Evolutionary conservation across 2,329 filamentous ascomycete species (phyloP), one percentile per base, ranked within the genome.

Genomic region (Trichoderma harzianum): DNA sequence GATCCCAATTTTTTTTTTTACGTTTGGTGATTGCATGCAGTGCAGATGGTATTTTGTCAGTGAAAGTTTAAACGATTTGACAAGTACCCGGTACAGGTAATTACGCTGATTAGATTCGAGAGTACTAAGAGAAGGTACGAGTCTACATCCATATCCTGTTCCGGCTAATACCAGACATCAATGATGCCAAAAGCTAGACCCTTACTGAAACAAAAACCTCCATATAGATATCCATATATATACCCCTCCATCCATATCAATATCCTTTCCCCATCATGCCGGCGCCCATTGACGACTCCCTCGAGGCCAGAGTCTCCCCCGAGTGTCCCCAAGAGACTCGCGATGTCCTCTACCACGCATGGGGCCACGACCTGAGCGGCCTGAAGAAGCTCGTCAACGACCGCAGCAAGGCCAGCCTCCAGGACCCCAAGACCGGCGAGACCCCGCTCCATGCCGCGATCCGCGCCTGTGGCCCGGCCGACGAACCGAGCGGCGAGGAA

Each of bases 371-470:
- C 80, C 82, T 91, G 73, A 80, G 86, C 43, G 86, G 87, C 64
- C 87, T 97, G 55, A 91, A 91, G 79, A 86, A 87, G 70, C 87
- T 97, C 8, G 88, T 97, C 73, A 86, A 88, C 77, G 86, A 83
- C 4, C 89, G 87, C 63, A 91, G 84, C 70, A 84, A 83, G 83
- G 83, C 93, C 84, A 94, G 92, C 79, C 90, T 92, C 5, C 94
- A 95, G 81, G 95, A 98, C 78, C 88, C 92, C 7, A 90, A 91
- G 73, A 97, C 95, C 1, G 93, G 93, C 73, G 94, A 92, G 81
- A 94, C 94, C 10, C 94, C 95, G 11, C 87, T 98, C 16, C 96
- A 98, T 82, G 93, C 95, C 26, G 94, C 94, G 51, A 93, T 98
- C 79, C 92, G 93, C n/a, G 87, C 91, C 4, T 93, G 91, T 77